Percentiles rank a stretch among this genome's conserved stretches.
Conservation (phyloP, 2,329 filamentous ascomycete species). For the Knoxdaviesia proteae region DNA sequence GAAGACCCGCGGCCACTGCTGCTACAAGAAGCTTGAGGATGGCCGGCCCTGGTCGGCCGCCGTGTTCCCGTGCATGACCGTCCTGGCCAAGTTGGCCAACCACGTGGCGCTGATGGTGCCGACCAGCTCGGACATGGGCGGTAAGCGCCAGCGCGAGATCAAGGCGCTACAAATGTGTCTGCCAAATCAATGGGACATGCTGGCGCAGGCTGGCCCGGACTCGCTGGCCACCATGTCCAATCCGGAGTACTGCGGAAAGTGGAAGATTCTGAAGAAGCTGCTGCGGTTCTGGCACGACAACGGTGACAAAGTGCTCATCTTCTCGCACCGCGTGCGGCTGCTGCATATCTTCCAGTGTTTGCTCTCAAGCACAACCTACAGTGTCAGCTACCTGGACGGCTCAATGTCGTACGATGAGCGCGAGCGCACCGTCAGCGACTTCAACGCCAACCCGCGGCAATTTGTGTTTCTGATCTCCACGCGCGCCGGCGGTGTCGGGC, state of each 20-base stretch:
- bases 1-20: slow-evolving; percentile 62
- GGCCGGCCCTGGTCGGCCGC: slow-evolving; percentile 50
- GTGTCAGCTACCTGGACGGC: slow-evolving; percentile 77
- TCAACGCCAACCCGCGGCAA: slow-evolving; percentile 69
- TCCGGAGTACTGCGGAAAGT: slow-evolving; percentile 88
- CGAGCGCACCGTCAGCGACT: slow-evolving; percentile 64
- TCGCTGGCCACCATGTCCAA: slow-evolving; percentile 67
- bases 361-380: slow-evolving; percentile 77
- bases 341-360: slow-evolving; percentile 68
- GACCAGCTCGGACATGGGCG: slow-evolving; percentile 33
- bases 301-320: slow-evolving; percentile 87
- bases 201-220: slow-evolving; percentile 35
- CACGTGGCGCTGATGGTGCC: slow-evolving; percentile 82
- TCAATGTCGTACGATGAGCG: slow-evolving; percentile 67
- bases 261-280: slow-evolving; percentile 74
- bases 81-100: slow-evolving; percentile 73
- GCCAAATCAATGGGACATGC: slow-evolving; percentile 51
- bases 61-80: slow-evolving; percentile 70
- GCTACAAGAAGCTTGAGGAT: slow-evolving; percentile 35
- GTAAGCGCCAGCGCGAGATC: slow-evolving; percentile 62
- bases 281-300: slow-evolving; percentile 77
- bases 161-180: slow-evolving; percentile 53
- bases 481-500: slow-evolving; percentile 73
- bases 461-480: slow-evolving; percentile 96
- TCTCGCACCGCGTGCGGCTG: slow-evolving; percentile 77